phyloP scores from a whole-genome alignment of 495 filamentous ascomycete genomes.

The Xylaria curta region DNA sequence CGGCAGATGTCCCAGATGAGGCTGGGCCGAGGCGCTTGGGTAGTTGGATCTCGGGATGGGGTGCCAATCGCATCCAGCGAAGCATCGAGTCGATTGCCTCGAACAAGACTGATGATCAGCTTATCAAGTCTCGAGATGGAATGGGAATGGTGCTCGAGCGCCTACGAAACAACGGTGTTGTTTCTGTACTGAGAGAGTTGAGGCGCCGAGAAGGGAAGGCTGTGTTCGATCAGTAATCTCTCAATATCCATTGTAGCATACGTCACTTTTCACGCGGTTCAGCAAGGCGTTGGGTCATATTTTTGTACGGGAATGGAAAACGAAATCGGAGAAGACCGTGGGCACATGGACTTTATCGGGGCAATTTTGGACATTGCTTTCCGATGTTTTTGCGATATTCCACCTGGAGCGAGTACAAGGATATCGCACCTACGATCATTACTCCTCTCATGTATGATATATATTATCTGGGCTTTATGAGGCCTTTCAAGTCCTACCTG shows the following conservation, averaged over 20 bases:
- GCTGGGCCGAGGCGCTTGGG: slow-evolving; percentile 36
- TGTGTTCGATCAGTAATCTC: slow-evolving; percentile 35
- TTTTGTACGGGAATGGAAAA: slow-evolving; percentile 29
- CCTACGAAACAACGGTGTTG: slow-evolving; percentile 75
- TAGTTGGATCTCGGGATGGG: slow-evolving; percentile 62
- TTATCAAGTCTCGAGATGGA: slow-evolving; percentile 88
- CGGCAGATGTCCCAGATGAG: slow-evolving; percentile 31
- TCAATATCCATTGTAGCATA: slow-evolving; percentile 31
- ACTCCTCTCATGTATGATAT: slow-evolving; percentile 41
- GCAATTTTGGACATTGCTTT: slow-evolving; percentile 22
- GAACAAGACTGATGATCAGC: slow-evolving; percentile 79
- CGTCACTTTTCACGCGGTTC: slow-evolving; percentile 25
- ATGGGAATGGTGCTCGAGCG: slow-evolving; percentile 95
- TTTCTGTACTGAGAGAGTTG: slow-evolving; percentile 85
- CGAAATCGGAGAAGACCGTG: slow-evolving; percentile 22
- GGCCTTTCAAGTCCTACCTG: slow-evolving; percentile 22
- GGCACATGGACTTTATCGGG: slow-evolving; percentile 18
- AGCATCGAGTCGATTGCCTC: slow-evolving; percentile 91
- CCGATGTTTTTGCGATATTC: slow-evolving; percentile 17
- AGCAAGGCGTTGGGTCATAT: slow-evolving; percentile 42
- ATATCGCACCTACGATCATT: slow-evolving; percentile 33
- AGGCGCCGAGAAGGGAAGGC: slow-evolving; percentile 68
- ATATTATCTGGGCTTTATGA: slow-evolving; percentile 11
- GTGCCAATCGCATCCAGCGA: slow-evolving; percentile 79
- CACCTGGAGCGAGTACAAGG: slow-evolving; percentile 15